Percentiles rank a stretch among this genome's conserved stretches.
Conservation (phyloP, 345 rosid genomes). For the Citrus mangshanensis region DNA sequence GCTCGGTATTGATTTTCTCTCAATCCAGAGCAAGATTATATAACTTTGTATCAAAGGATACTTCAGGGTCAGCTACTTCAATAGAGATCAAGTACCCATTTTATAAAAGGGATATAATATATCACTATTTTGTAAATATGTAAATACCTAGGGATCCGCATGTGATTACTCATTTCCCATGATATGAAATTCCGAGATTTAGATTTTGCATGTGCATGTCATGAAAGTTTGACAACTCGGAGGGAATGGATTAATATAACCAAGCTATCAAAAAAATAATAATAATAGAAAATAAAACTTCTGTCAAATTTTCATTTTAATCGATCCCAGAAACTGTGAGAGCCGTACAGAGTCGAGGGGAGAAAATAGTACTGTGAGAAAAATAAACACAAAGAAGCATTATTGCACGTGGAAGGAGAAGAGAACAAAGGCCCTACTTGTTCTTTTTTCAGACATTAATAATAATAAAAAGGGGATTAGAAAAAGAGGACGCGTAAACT, state of each 20-base stretch:
- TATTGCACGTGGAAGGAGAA: conserved; percentile 33
- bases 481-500: conserved; percentile 5
- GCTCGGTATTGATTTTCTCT: no score
- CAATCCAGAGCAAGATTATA: no score
- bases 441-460: not conserved
- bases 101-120: no score
- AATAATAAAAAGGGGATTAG: not conserved
- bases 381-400: conserved; percentile 13
- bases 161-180: not conserved
- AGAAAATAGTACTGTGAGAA: not conserved
- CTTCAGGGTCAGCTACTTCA: not conserved
- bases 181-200: not conserved
- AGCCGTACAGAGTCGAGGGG: conserved; percentile 11
- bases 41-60: no score
- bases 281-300: not conserved
- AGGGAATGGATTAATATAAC: not conserved
- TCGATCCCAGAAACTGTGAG: conserved; percentile 15
- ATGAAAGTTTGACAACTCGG: conserved; percentile 1
- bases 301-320: not conserved
- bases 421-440: conserved; percentile 12
- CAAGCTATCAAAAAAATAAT: not conserved
- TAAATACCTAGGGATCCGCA: not conserved
- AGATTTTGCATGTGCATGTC: conserved; percentile 15
- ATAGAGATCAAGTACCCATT: not conserved
- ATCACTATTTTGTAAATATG: not conserved